These are phyloP conservation scores for Lithocarpus polystachyus DNA, from an alignment of 306 rosid species.

Conservation along the genomic window DNA sequence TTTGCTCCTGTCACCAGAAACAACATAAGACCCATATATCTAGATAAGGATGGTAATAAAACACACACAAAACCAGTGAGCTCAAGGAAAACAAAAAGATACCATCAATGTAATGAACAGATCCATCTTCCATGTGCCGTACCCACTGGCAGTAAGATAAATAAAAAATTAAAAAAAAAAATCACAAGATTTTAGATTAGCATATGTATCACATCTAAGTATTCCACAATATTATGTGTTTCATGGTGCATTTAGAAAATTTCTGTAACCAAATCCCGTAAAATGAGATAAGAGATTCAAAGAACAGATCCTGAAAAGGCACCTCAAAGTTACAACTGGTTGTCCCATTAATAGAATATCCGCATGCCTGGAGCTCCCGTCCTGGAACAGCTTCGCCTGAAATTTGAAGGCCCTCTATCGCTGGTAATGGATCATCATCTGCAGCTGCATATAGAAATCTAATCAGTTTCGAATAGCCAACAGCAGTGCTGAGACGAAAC, in stretches of 20 bases:
- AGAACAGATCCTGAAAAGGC: conserved; percentile 25
- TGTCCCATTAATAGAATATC: conserved; percentile 86
- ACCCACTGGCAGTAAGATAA: conserved; percentile 68
- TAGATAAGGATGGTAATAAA: conserved; percentile 4
- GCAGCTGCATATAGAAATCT: conserved; percentile 52
- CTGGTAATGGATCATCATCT: conserved; percentile 96
- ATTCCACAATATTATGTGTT: neutral
- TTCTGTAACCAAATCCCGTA: neutral
- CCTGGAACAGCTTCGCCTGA: conserved; percentile 92
- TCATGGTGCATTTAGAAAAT: neutral
- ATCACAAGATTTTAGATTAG: conserved; percentile 21
- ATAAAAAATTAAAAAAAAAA: neutral
- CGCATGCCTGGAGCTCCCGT: conserved; percentile 81
- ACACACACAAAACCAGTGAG: conserved; percentile 2
- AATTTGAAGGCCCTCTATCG: conserved; percentile 80
- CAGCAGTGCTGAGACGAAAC: conserved; percentile 1
- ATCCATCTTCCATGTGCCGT: conserved; percentile 87
- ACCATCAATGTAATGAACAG: conserved; percentile 87
- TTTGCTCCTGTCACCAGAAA: conserved; percentile 66
- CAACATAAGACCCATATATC: conserved; percentile 25
- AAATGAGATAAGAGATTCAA: conserved; percentile 17
- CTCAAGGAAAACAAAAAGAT: conserved; percentile 22
- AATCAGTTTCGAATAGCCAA: conserved; percentile 27
- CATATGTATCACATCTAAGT: conserved; percentile 14
- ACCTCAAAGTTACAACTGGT: conserved; percentile 97